These are phyloP conservation scores for Penicillium sp. DNA, from an alignment of 2,329 filamentous ascomycete genomes.

Conservation along the genomic window DNA sequence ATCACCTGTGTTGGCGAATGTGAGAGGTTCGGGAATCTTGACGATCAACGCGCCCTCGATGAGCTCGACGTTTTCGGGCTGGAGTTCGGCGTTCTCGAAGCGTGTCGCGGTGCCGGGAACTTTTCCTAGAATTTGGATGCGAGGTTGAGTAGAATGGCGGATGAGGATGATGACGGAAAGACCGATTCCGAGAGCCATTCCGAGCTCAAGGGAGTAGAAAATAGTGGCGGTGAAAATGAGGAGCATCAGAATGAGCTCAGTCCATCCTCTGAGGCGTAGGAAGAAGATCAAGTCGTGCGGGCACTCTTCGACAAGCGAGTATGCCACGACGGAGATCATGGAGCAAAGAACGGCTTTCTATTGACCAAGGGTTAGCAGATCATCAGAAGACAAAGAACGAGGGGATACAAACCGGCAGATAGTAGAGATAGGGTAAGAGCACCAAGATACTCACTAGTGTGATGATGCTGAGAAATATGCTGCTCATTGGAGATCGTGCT, in stretches of 20 bases:
- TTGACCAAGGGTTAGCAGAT: constrained; percentile 3
- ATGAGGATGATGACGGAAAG: constrained; percentile 86
- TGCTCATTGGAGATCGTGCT: constrained; percentile 89
- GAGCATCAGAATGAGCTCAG: constrained; percentile 78
- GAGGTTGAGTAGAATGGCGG: constrained; percentile 80
- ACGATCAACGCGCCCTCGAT: constrained; percentile 90
- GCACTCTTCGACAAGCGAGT: constrained; percentile 89
- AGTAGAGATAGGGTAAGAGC: constrained; percentile 87
- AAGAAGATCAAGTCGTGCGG: constrained; percentile 92
- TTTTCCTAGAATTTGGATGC: constrained; percentile 92
- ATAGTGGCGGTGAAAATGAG: constrained; percentile 89
- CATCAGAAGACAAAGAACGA: neutral
- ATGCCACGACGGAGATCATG: constrained; percentile 94
- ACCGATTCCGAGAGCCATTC: constrained; percentile 90
- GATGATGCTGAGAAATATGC: constrained; percentile 76
- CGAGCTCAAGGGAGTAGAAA: constrained; percentile 88
- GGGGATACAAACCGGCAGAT: constrained; percentile 70
- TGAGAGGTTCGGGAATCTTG: constrained; percentile 94
- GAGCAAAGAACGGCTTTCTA: constrained; percentile 89
- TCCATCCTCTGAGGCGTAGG: constrained; percentile 75
- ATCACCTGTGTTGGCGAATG: constrained; percentile 93
- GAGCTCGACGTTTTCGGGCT: constrained; percentile 72
- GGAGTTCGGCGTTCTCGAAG: constrained; percentile 78
- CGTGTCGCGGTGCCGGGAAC: constrained; percentile 70
- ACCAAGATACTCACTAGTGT: constrained; percentile 76